Evolutionary conservation across 2,329 filamentous ascomycete genomes (phyloP), one percentile per base, ranked within the genome.

Genomic region (Fusarium phyllophilum): DNA sequence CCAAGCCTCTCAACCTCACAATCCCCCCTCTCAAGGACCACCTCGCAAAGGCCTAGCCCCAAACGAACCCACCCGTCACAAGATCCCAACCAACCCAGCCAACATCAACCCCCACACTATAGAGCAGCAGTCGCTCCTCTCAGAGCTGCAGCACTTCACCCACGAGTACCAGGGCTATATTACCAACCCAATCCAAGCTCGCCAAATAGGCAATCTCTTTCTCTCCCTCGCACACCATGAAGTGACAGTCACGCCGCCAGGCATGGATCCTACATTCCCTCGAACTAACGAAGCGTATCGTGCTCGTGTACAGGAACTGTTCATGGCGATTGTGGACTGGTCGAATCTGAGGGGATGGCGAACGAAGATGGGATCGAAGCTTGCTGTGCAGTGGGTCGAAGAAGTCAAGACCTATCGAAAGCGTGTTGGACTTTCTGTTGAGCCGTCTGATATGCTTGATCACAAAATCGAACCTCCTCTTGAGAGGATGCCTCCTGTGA

Each of bases 301-400:
- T 8, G 17, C 10, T 4, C 46, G 66, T 7, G 29, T 76, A 18
- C 66, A 62, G 7, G 48, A 75, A 11, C 61, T 73, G 5, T 78
- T 77, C 20, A 73, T 73, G 1, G 74, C 76, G 29, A 71, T 77
- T 20, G 74, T 68, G 24, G 76, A 78, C 58, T 73, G 68, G 66
- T 65, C 74, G 9, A 57, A 56, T 20, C n/a, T 29, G 1, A 29
- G 49, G 8, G 74, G 71, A n/a, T 78, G 76, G 76, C 64, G 75
- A 5, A 67, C 62, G 14, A 75, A 65, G 41, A 75, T 78, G 76
- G 71, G 76, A 1, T 62, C 63, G 15, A 44, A 54, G 2, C 54
- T 56, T 12, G 52, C 62, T 29, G 52, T 41, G 36, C 34, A 55
- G 8, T 78, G 76, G 76, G 39, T 68, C 1, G 58, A 46, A 1